Percentiles rank a stretch among this genome's conserved stretches.
Conservation (phyloP, 805 yeast species). For the Debaryomyces maramus region DNA sequence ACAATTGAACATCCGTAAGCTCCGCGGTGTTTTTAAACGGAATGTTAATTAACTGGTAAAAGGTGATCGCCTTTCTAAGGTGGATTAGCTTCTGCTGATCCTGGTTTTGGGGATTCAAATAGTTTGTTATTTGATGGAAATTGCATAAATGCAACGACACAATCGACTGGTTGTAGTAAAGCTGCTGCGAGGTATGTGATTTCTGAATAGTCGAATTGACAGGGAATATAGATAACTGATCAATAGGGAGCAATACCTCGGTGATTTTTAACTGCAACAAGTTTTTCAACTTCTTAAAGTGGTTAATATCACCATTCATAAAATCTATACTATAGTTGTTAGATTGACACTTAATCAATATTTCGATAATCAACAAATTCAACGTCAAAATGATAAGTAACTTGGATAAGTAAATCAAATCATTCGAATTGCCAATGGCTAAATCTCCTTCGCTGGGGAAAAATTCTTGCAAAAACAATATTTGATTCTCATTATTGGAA, state of each 20-base stretch:
- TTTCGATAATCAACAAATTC: conserved; percentile 28
- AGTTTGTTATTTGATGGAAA: conserved; percentile 30
- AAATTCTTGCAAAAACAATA: conserved; percentile 21
- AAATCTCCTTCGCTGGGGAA: conserved; percentile 8
- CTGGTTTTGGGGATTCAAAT: conserved; percentile 22
- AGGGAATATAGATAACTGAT: conserved; percentile 22
- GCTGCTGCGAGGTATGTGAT: conserved; percentile 22
- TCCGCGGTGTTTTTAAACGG: conserved; percentile 18
- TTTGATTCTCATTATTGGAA: conserved; percentile 20
- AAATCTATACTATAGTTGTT: conserved; percentile 22
- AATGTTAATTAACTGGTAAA: conserved; percentile 30
- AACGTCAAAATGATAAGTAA: conserved; percentile 26
- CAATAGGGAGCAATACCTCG: conserved; percentile 25
- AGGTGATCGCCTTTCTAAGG: conserved; percentile 29
- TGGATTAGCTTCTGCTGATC: conserved; percentile 33
- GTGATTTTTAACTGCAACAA: conserved; percentile 26
- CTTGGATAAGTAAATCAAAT: conserved; percentile 28
- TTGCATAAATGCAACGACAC: conserved; percentile 28
- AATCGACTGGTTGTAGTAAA: conserved; percentile 31
- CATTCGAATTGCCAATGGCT: conserved; percentile 10
- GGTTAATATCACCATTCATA: conserved; percentile 16
- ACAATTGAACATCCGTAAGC: conserved; percentile 20
- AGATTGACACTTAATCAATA: conserved; percentile 28
- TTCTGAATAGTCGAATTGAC: conserved; percentile 11
- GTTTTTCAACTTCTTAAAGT: conserved; percentile 26